Conservation (phyloP, 2,329 filamentous ascomycete species). For the Fusarium pseudocircinatum region DNA sequence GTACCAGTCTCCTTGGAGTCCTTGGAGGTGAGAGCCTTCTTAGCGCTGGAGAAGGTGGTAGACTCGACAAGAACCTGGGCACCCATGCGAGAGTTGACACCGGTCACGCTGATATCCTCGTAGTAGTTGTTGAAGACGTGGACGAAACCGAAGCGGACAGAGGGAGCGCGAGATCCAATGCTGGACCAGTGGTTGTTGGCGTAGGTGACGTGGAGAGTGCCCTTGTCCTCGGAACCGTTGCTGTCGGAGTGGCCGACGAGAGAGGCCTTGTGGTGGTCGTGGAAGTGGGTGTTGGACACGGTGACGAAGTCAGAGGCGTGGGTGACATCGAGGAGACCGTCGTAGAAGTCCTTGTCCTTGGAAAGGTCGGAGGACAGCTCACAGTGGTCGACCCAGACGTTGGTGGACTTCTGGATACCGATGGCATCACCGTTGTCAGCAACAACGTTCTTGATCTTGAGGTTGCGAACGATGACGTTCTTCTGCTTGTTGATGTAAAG, state of each 20-base stretch:
- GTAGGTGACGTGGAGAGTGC: slow-evolving; percentile 71
- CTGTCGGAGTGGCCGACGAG: slow-evolving; percentile 69
- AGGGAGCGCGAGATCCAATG: slow-evolving; percentile 71
- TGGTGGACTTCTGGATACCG: slow-evolving; percentile 64
- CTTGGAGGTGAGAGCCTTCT: slow-evolving; percentile 49
- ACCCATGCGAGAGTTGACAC: slow-evolving; percentile 66
- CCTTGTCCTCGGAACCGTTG: slow-evolving; percentile 67
- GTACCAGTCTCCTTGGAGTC: slow-evolving; percentile 55
- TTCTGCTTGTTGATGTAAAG: slow-evolving; percentile 61
- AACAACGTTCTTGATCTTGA: slow-evolving; percentile 65
- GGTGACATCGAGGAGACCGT: slow-evolving; percentile 71
- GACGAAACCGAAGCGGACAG: slow-evolving; percentile 71
- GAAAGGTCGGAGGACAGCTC: slow-evolving; percentile 69
- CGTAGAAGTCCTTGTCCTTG: slow-evolving; percentile 75
- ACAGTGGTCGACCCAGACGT: slow-evolving; percentile 75
- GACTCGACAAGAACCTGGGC: slow-evolving; percentile 70
- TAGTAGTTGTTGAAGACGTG: slow-evolving; percentile 68
- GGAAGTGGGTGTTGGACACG: slow-evolving; percentile 48
- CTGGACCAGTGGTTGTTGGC: slow-evolving; percentile 73
- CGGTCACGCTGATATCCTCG: slow-evolving; percentile 53
- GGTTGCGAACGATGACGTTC: slow-evolving; percentile 72
- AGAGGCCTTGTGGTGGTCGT: slow-evolving; percentile 64
- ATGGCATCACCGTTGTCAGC: slow-evolving; percentile 68
- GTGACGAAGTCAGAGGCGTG: slow-evolving; percentile 72
- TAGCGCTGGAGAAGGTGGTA: slow-evolving; percentile 57